Base-by-base conservation (phyloP, 129 eudicot species). In the Flaveria sonorensis region DNA sequence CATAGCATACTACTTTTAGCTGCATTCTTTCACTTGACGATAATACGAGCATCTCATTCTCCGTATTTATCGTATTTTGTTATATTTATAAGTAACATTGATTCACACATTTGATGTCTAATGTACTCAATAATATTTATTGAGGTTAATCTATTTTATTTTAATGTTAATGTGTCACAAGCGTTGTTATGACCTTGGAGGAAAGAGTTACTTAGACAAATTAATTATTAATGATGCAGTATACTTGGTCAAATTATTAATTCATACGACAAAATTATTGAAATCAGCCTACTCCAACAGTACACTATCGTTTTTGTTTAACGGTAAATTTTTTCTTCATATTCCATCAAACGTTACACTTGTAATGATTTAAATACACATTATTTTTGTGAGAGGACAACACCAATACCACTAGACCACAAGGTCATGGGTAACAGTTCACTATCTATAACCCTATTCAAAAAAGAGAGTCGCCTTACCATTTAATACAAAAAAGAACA, bases 1-100 rank as follows among this genome's bases (percentile, higher is more conserved):
- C 70, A 74, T 81, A 46, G 84, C 84, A 43, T 81, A 81, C 70
- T 81, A 74, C 70, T 74, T 80, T 55, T 74, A 74, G 42, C 21
- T 67, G 67, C 1, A 74, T 74, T 81, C 52, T 65, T 80, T 81
- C 14, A 21, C 62, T 73, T 80, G 64, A 66, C 63, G 0, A 66
- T 68, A 0, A 66, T 73, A 73, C 53, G 79, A 62, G 47, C 50
- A 73, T 51, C 50, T 66, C 50, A 42, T 74, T 47, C 46, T 74
- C 74, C 71, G 67, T 75, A 81, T 81, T 81, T 81, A 67, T 80
- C 75, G 46, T 67, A 74, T 72, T 72, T 28, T 39, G 57, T 74
- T 73, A 18, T 55, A 73, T 43, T 36, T 32, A 53, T 74, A 78
- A 74, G 84, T 80, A 42, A 73, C 70, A 74, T 74, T 72, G 30